Evolutionary conservation across 441 rosid genomes (phyloP).

Genomic region (Raphanus hybrid): DNA sequence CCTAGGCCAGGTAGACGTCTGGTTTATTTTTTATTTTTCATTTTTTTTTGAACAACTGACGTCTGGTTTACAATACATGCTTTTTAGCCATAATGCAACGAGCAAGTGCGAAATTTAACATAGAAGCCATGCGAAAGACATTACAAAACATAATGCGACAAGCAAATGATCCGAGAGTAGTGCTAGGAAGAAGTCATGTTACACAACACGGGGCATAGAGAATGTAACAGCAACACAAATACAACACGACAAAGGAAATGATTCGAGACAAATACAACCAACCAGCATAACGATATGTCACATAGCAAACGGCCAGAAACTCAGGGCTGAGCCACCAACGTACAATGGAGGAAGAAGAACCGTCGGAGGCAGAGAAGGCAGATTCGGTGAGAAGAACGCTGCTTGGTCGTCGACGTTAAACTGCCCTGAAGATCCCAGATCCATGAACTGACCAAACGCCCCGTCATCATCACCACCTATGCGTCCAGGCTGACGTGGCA

Average conservation of each 20-base stretch:
- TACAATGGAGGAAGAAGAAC: constrained; percentile 21
- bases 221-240: background rate
- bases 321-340: constrained; percentile 43
- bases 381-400: constrained; percentile 49
- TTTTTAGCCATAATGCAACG: too few species aligned
- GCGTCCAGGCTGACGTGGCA: constrained; percentile 28
- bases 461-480: constrained; percentile 28
- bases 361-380: constrained; percentile 43
- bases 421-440: constrained; percentile 15
- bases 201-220: too few species aligned
- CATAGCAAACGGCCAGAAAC: constrained; percentile 45
- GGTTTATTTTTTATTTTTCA: too few species aligned
- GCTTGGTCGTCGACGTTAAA: constrained; percentile 54
- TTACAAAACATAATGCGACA: background rate
- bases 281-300: constrained; percentile 25
- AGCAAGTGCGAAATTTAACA: background rate
- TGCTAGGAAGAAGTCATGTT: background rate
- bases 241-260: background rate
- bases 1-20: too few species aligned
- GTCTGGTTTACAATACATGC: too few species aligned
- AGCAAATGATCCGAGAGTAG: background rate
- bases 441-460: constrained; percentile 26
- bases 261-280: background rate
- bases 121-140: background rate
- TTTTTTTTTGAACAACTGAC: too few species aligned